phyloP scores from a whole-genome alignment of 2,329 filamentous ascomycete species.

The Verticillium zaregamsianum region DNA sequence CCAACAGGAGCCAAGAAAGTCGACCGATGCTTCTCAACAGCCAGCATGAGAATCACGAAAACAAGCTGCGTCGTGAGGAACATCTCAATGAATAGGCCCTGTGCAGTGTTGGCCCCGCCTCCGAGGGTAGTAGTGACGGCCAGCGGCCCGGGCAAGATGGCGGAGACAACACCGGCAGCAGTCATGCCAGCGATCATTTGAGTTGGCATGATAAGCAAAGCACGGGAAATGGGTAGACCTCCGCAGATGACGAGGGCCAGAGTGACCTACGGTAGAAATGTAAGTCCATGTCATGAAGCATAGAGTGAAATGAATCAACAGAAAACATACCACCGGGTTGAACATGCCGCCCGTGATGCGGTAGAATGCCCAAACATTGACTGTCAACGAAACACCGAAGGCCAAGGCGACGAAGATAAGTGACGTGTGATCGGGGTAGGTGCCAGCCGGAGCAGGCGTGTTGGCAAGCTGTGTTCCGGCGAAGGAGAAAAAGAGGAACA shows the following conservation, averaged over 20 bases:
- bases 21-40: constrained; percentile 68
- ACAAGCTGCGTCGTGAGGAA: constrained; percentile 62
- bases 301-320: not conserved
- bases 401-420: constrained; percentile 46
- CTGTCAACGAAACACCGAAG: constrained; percentile 46
- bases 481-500: constrained; percentile 44
- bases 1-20: constrained; percentile 69
- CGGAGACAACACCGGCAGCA: constrained; percentile 52
- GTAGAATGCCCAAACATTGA: constrained; percentile 55
- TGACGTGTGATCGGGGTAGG: constrained; percentile 22
- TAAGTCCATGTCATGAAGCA: no score
- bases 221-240: constrained; percentile 49
- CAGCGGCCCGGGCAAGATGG: constrained; percentile 53
- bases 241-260: constrained; percentile 56
- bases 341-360: constrained; percentile 49
- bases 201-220: constrained; percentile 45
- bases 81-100: constrained; percentile 64
- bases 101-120: constrained; percentile 43
- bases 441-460: not conserved
- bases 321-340: constrained; percentile 29
- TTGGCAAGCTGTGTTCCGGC: constrained; percentile 32
- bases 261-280: constrained; percentile 35
- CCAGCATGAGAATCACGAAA: constrained; percentile 64
- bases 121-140: constrained; percentile 53
- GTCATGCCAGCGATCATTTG: constrained; percentile 58